Conservation (phyloP, 768 basidiomycete species). For the Kwoniella dejecticola region DNA sequence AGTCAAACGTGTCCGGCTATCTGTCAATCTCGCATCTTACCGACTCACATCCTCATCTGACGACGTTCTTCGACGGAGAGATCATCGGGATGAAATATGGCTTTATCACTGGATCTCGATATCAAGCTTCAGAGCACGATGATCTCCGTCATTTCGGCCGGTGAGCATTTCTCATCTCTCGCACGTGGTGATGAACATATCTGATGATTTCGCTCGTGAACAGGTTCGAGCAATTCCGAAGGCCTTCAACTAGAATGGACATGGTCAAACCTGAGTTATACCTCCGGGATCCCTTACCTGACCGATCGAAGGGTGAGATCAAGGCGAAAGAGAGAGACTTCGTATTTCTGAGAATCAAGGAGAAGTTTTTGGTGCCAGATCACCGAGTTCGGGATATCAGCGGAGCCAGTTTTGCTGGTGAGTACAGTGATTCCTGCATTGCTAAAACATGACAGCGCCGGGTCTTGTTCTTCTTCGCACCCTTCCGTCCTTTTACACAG, state of each 20-base stretch:
- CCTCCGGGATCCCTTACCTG: conserved; percentile 61
- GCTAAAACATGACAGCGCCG: no score
- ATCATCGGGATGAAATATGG: conserved; percentile 89
- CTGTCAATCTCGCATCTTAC: conserved; percentile 90
- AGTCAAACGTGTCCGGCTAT: conserved; percentile 85
- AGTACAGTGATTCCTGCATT: conserved; percentile 42
- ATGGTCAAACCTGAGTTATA: conserved; percentile 76
- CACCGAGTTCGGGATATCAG: conserved; percentile 90
- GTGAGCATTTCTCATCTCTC: no score
- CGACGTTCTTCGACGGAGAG: conserved; percentile 95
- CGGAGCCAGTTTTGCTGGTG: conserved; percentile 92
- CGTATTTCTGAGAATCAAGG: conserved; percentile 97
- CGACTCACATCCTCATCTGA: conserved; percentile 91
- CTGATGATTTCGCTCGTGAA: no score
- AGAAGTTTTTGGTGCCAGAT: conserved; percentile 92
- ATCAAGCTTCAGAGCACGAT: conserved; percentile 74
- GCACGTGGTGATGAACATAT: no score
- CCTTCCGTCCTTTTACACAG: no score
- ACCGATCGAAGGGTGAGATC: conserved; percentile 26
- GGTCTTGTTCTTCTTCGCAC: no score
- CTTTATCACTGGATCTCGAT: conserved; percentile 72
- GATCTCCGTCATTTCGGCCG: conserved; percentile 88
- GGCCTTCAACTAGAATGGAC: conserved; percentile 69
- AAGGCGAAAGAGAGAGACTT: conserved; percentile 49
- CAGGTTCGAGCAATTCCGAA: conserved; percentile 85